phyloP scores from a whole-genome alignment of 306 rosid genomes.

The Trifolium repens region DNA sequence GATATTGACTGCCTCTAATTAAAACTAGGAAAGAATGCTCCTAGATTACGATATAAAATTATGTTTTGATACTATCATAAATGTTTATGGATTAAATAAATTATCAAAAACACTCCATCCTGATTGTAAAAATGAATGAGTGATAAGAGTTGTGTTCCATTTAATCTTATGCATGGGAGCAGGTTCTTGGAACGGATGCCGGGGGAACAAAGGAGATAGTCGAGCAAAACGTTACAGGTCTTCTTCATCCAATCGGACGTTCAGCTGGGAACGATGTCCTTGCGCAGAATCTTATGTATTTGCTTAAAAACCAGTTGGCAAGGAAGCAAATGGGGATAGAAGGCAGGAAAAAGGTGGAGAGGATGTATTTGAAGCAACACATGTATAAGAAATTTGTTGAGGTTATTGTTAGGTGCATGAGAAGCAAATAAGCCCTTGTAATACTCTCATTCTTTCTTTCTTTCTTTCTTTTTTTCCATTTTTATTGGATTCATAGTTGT shows the following conservation, averaged over 20 bases:
- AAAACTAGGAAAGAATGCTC: background rate
- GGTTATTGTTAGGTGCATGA: constrained; percentile 85
- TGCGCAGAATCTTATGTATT: constrained; percentile 62
- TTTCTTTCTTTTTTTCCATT: constrained; percentile 37
- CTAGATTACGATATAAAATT: background rate
- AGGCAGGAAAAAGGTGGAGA: constrained; percentile 80
- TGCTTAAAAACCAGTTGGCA: constrained; percentile 62
- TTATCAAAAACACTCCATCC: background rate
- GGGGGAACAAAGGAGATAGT: constrained; percentile 93
- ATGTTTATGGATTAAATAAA: background rate
- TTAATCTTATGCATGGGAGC: constrained; percentile 36
- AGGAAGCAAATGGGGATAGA: constrained; percentile 82
- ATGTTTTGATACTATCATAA: background rate
- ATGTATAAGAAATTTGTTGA: constrained; percentile 88
- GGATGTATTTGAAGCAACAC: constrained; percentile 81
- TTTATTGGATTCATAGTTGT: constrained; percentile 38
- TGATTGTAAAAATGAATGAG: constrained; percentile 5
- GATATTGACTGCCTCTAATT: background rate
- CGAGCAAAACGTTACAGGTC: constrained; percentile 85
- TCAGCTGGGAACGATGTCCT: constrained; percentile 61
- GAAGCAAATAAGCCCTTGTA: constrained; percentile 56
- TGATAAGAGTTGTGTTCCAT: constrained; percentile 1
- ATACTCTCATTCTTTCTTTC: constrained; percentile 38
- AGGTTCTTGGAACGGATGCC: constrained; percentile 94
- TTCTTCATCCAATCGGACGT: constrained; percentile 82